These are phyloP conservation scores for Solanum gandarillasii DNA, from an alignment of 257 asterid genomes.

Conservation along the genomic window DNA sequence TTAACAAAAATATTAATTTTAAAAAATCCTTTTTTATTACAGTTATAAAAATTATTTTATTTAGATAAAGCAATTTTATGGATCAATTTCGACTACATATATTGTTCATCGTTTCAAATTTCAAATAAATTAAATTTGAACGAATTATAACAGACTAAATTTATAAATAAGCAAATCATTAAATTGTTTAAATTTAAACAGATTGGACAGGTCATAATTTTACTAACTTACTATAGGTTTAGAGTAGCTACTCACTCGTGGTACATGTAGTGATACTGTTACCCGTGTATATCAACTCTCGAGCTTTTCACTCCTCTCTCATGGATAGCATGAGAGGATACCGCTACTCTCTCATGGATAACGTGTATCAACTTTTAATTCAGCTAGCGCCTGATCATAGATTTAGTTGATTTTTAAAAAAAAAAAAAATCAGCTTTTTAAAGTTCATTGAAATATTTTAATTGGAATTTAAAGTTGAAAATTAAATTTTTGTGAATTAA, in stretches of 20 bases:
- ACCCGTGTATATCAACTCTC: background rate
- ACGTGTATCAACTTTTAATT: background rate
- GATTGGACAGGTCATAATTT: background rate
- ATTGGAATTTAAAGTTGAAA: too few species aligned
- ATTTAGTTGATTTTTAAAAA: too few species aligned
- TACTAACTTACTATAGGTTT: background rate
- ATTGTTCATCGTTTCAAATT: background rate
- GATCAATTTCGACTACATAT: background rate
- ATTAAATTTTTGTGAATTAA: too few species aligned
- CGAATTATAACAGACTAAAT: rapidly evolving
- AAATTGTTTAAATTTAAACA: background rate
- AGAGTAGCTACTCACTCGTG: background rate
- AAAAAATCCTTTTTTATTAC: background rate
- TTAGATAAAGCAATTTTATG: background rate
- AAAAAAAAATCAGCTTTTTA: too few species aligned
- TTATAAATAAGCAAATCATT: background rate
- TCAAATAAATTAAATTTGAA: background rate
- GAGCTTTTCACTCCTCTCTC: background rate
- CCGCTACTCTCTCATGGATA: background rate
- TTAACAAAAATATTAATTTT: background rate
- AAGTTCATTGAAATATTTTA: background rate
- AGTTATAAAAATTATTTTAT: background rate
- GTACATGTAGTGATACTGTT: background rate
- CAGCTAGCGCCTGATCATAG: background rate
- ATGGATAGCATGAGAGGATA: background rate